Base-by-base conservation (phyloP, 148 eudicot species). In the Amaranthus palmeri region DNA sequence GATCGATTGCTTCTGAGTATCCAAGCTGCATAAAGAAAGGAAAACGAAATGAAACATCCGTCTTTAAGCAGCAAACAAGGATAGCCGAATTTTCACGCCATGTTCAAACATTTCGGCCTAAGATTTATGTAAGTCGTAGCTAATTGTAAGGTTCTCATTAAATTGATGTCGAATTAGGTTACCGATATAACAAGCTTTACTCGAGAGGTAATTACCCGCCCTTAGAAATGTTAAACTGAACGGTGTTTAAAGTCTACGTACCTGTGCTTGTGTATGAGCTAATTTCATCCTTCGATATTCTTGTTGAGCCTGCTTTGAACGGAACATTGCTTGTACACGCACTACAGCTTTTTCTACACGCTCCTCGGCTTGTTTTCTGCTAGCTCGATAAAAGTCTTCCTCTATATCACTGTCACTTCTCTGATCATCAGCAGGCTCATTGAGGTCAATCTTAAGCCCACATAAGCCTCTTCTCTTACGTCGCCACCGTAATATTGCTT, bases 261-360 rank as follows among this genome's bases (percentile, higher is more conserved):
- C 74, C 92, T 73, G 71, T 7, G 92, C 88, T 72, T 79, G 76
- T 70, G 68, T 68, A 71, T 86, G 86, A 68, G 86, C 88, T 67
- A 92, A 73, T 79, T 92, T 96, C 96, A 96, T 90, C 80, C 87
- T 95, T 25, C 79, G 81, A 83, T 96, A 96, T 67, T 89, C 97
- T 83, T 85, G 83, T 65, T 96, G 99, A 25, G 99, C 99, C 72
- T 77, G 86, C 66, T 76, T 88, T 57, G 99, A 96, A 47, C 99
- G 92, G 59, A 96, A 96, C 97, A 96, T 88, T 45, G 96, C 90
- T 76, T 92, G 99, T 70, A 95, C 97, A 62, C 87, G 78, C 15
- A 87, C 93, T 46, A 92, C 92, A 74, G 97, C 89, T 70, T 90
- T 90, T 67, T 90, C 99, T 60, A 92, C 87, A 56, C 97, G 97